Evolutionary conservation across 345 rosid species (phyloP), one percentile per base, ranked within the genome.

Genomic region (Salix udensis): DNA sequence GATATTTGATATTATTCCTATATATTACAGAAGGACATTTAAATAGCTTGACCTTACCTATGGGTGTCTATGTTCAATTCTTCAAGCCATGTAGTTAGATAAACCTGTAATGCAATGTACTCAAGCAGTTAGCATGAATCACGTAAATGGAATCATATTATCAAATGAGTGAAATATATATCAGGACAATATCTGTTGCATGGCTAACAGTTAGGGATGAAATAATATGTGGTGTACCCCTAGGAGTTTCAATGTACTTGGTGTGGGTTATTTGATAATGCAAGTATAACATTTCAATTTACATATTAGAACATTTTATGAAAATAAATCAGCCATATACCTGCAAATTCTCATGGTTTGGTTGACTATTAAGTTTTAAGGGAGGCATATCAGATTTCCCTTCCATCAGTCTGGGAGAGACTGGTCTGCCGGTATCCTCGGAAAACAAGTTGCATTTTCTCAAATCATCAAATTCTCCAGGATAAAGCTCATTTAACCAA

Each of bases 61-160:
- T 79, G 85, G 70, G 79, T 65, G 76, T 88, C 89, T 26, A 92
- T 75, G 74, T 91, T 89, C 70, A 88, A 89, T 80, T 89, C 94
- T 23, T 94, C 90, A 79, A 89, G 88, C 98, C 97, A 92, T 71
- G 96, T 79, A 50, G 96, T 90, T 74, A 94, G 81, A 84, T 86
- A 87, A 53, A 88, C 88, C 96, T 94, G 88, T 74, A 79, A 66
- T 46, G 4, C 74, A 74, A 67, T 13, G 39, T 42, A 40, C 37
- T 70, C n/a, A 21, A 78, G 39, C 24, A 40, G 55, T 68, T 53
- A 71, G 40, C 18, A 7, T 60, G 13, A 26, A 11, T 14, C 21
- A 23, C 4, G 42, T 24, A 48, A 36, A 37, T 37, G 39, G 46
- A 66, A 24, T 19, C 64, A 42, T 77, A 36, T 26, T 1, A 16